These are phyloP conservation scores for Coemansia sp. DNA, from an alignment of 192 early-diverging fungal species.

Conservation along the genomic window DNA sequence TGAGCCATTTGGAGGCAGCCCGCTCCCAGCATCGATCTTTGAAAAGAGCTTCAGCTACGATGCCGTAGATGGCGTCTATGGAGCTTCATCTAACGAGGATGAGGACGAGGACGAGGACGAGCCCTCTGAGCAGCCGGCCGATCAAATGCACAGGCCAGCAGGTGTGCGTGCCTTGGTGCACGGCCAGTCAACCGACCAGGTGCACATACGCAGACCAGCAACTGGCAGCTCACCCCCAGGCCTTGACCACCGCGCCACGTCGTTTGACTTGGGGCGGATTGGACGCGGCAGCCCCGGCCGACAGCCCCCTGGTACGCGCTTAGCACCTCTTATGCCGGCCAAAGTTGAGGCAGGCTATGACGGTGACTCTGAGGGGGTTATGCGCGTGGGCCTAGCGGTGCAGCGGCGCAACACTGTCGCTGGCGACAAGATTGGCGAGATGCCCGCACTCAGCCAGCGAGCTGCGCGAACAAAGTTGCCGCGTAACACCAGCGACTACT, in stretches of 20 bases:
- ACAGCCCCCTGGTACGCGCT: background rate
- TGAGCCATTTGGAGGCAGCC: slow-evolving; percentile 16
- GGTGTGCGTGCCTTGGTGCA: background rate
- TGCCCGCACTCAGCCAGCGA: slow-evolving; percentile 1
- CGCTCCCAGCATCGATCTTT: slow-evolving; percentile 22
- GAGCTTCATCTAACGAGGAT: slow-evolving; percentile 21
- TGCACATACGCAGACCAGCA: no score
- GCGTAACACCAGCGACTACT: slow-evolving; percentile 48
- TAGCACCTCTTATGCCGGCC: background rate
- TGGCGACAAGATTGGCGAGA: slow-evolving; percentile 36
- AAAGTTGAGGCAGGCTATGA: slow-evolving; percentile 43
- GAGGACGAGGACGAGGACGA: no score
- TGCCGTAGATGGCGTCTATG: slow-evolving; percentile 15
- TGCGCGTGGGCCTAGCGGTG: slow-evolving; percentile 22
- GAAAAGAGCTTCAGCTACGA: slow-evolving; percentile 16
- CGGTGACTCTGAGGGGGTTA: slow-evolving; percentile 39
- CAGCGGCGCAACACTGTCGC: slow-evolving; percentile 52
- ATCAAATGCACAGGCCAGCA: no score
- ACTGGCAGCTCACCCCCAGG: background rate
- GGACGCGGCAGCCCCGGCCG: slow-evolving; percentile 1
- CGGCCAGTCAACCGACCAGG: background rate
- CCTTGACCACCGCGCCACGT: slow-evolving; percentile 44
- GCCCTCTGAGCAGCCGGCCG: background rate
- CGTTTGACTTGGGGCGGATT: slow-evolving; percentile 45
- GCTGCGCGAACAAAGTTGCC: slow-evolving; percentile 21